phyloP scores from a whole-genome alignment of 805 yeast genomes.

The Saturnispora hagleri region DNA sequence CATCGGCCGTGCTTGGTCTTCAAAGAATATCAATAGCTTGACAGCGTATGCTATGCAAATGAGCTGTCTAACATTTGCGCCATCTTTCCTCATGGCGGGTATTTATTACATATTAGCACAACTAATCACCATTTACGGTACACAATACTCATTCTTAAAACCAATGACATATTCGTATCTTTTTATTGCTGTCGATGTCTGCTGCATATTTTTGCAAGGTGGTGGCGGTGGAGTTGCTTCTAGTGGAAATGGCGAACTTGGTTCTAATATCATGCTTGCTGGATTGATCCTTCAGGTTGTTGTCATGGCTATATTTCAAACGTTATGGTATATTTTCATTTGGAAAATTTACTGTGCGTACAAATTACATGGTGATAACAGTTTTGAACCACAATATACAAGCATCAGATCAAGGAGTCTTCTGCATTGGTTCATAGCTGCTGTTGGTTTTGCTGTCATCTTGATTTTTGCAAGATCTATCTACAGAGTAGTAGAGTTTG shows the following conservation, averaged over 20 bases:
- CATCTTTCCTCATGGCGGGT: constrained; percentile 80
- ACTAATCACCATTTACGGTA: constrained; percentile 52
- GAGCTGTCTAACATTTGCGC: constrained; percentile 64
- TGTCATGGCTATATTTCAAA: constrained; percentile 50
- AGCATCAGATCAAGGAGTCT: constrained; percentile 26
- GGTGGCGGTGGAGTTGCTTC: constrained; percentile 55
- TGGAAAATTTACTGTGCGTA: constrained; percentile 26
- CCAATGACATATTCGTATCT: constrained; percentile 56
- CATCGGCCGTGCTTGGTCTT: constrained; percentile 41
- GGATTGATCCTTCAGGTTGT: constrained; percentile 69
- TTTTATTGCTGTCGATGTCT: constrained; percentile 59
- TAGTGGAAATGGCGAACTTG: constrained; percentile 13
- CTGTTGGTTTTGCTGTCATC: constrained; percentile 37
- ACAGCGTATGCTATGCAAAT: constrained; percentile 53
- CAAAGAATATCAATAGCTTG: constrained; percentile 25
- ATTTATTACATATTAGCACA: constrained; percentile 66
- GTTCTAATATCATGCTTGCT: constrained; percentile 49
- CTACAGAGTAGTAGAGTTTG: constrained; percentile 61
- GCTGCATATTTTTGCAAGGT: constrained; percentile 60
- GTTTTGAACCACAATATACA: constrained; percentile 28
- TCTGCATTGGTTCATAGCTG: constrained; percentile 37
- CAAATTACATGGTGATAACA: constrained; percentile 18
- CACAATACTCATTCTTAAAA: constrained; percentile 37
- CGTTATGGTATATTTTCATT: constrained; percentile 37
- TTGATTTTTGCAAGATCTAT: constrained; percentile 55